Percentiles rank a stretch among this genome's conserved stretches.
These are phyloP conservation scores for Gnaphalium uliginosum DNA, from an alignment of 129 eudicot species.

Conservation along the genomic window DNA sequence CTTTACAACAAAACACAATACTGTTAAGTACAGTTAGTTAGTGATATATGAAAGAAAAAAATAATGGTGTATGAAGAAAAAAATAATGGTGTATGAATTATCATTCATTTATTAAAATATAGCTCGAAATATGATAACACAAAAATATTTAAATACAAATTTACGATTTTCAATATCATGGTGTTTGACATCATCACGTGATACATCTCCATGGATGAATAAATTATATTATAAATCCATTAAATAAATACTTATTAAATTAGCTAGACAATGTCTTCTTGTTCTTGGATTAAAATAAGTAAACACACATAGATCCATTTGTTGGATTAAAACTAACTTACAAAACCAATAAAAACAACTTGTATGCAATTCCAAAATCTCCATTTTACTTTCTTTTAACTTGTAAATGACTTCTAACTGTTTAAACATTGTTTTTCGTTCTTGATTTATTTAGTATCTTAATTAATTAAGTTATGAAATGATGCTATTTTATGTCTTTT, in stretches of 20 bases:
- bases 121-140: neutral
- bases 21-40: no score
- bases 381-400: neutral
- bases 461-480: no score
- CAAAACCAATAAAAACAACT: conserved; percentile 16
- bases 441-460: no score
- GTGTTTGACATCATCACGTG: conserved; percentile 17
- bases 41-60: no score
- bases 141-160: neutral
- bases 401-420: neutral
- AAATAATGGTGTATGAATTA: no score
- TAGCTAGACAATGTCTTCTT: neutral
- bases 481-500: no score
- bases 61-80: no score
- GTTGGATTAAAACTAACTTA: conserved; percentile 13
- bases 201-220: conserved; percentile 11
- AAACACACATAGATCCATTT: conserved; percentile 7
- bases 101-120: no score
- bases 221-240: neutral
- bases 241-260: no score
- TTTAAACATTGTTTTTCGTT: neutral
- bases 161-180: neutral
- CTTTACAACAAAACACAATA: no score
- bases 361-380: conserved; percentile 5
- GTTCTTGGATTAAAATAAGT: neutral